Percentiles rank a stretch among this genome's conserved stretches.
phyloP scores from a whole-genome alignment of 2,329 filamentous ascomycete species.

The Cadophora malorum region DNA sequence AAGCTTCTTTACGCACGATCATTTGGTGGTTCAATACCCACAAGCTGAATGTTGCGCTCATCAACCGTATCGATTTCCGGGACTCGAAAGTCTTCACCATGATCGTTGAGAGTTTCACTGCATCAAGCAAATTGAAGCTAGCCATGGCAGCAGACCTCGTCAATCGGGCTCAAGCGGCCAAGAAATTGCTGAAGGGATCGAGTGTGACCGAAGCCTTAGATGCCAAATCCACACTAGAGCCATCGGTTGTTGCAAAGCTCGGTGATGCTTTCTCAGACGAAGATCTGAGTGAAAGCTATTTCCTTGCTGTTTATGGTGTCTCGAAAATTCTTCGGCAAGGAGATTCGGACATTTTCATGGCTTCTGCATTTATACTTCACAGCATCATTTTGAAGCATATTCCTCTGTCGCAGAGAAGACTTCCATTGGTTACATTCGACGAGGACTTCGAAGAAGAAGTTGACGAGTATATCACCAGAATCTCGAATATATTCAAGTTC shows the following conservation, averaged over 20 bases:
- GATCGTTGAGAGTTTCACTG: conserved; percentile 50
- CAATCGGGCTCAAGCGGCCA: conserved; percentile 29
- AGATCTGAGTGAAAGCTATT: conserved; percentile 47
- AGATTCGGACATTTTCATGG: conserved; percentile 42
- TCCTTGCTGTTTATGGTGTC: conserved; percentile 39
- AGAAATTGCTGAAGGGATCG: conserved; percentile 23
- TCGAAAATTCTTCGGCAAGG: conserved; percentile 46
- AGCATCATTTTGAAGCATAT: conserved; percentile 50
- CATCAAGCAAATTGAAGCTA: conserved; percentile 32
- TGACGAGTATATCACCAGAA: conserved; percentile 48
- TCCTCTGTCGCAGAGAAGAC: conserved; percentile 48
- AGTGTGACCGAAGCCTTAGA: conserved; percentile 15
- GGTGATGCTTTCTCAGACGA: conserved; percentile 33
- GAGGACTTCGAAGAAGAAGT: conserved; percentile 45
- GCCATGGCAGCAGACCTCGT: conserved; percentile 28
- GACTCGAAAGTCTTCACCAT: conserved; percentile 59
- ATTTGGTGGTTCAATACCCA: conserved; percentile 60
- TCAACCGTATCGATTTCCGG: conserved; percentile 67
- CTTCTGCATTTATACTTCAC: conserved; percentile 52
- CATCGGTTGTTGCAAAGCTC: conserved; percentile 29
- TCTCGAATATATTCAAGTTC: conserved; percentile 45
- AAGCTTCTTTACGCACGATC: conserved; percentile 48
- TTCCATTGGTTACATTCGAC: conserved; percentile 46
- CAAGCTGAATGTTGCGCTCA: conserved; percentile 67
- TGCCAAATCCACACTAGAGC: conserved; percentile 15